phyloP scores from a whole-genome alignment of 176 grass and related monocot genomes.

The barley (Hordeum vulgare) region DNA sequence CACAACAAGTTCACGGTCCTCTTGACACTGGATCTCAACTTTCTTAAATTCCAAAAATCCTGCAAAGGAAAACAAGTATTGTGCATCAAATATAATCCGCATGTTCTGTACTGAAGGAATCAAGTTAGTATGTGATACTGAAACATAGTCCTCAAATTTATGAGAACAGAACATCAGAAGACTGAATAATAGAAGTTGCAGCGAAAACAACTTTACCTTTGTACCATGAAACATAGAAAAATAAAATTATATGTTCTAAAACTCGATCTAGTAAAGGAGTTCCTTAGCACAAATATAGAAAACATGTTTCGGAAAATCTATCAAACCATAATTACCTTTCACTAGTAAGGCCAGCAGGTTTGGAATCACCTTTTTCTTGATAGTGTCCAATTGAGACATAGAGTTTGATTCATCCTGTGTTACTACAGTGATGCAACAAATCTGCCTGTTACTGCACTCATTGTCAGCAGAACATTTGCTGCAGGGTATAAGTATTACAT shows the following conservation, averaged over 20 bases:
- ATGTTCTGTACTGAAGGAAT: background rate
- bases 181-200: slow-evolving; percentile 10
- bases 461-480: slow-evolving; percentile 35
- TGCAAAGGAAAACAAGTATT: slow-evolving; percentile 25
- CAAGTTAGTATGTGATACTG: background rate
- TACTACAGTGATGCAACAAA: slow-evolving; percentile 59
- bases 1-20: slow-evolving; percentile 51
- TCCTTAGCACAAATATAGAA: background rate
- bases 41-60: slow-evolving; percentile 78
- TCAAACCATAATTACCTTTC: slow-evolving; percentile 51
- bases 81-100: background rate
- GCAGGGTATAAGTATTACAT: slow-evolving; percentile 13
- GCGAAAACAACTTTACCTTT: background rate
- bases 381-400: slow-evolving; percentile 42
- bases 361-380: slow-evolving; percentile 62
- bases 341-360: slow-evolving; percentile 44
- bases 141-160: background rate
- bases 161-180: background rate
- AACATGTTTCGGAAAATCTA: background rate
- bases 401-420: slow-evolving; percentile 34
- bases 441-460: slow-evolving; percentile 10
- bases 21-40: slow-evolving; percentile 60
- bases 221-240: slow-evolving; percentile 14
- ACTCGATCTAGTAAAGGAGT: background rate
- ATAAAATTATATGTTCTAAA: background rate